A percentile compares a stretch with the other conserved stretches of the same genome.
phyloP scores from a whole-genome alignment of 371 early-diverging fungal genomes.

The Sporodiniella umbellata region DNA sequence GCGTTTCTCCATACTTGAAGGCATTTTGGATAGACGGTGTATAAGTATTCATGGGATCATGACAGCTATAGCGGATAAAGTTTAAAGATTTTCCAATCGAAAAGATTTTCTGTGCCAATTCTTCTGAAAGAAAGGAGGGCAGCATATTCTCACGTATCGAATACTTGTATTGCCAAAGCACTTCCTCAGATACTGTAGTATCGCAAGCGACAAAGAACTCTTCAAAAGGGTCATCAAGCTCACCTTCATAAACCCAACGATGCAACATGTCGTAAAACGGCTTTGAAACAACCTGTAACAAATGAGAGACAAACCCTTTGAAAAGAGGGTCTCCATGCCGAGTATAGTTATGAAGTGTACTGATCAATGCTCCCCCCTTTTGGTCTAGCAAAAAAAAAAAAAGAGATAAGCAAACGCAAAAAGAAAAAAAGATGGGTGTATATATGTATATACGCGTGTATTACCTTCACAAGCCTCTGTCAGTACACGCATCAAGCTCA shows the following conservation, averaged over 20 bases:
- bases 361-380: slow-evolving; percentile 81
- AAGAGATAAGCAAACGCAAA: no score
- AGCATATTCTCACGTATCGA: slow-evolving; percentile 72
- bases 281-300: slow-evolving; percentile 74
- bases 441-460: not conserved
- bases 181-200: slow-evolving; percentile 54
- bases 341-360: slow-evolving; percentile 77
- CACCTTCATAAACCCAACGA: slow-evolving; percentile 95
- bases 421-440: slow-evolving; percentile 26
- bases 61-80: slow-evolving; percentile 86
- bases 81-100: slow-evolving; percentile 92
- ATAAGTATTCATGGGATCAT: slow-evolving; percentile 51
- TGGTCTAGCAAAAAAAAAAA: slow-evolving; percentile 53
- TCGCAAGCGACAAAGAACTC: slow-evolving; percentile 88
- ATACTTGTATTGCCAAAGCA: slow-evolving; percentile 84
- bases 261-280: slow-evolving; percentile 90
- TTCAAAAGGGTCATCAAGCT: slow-evolving; percentile 87
- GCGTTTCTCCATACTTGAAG: slow-evolving; percentile 72
- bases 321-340: slow-evolving; percentile 91
- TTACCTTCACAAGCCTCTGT: slow-evolving; percentile 60
- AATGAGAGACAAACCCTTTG: slow-evolving; percentile 70
- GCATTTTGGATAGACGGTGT: slow-evolving; percentile 9
- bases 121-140: slow-evolving; percentile 75
- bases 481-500: slow-evolving; percentile 69
- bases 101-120: slow-evolving; percentile 87